Base-by-base conservation (phyloP, 192 early-diverging fungal species). In the Martensiomyces pterosporus region DNA sequence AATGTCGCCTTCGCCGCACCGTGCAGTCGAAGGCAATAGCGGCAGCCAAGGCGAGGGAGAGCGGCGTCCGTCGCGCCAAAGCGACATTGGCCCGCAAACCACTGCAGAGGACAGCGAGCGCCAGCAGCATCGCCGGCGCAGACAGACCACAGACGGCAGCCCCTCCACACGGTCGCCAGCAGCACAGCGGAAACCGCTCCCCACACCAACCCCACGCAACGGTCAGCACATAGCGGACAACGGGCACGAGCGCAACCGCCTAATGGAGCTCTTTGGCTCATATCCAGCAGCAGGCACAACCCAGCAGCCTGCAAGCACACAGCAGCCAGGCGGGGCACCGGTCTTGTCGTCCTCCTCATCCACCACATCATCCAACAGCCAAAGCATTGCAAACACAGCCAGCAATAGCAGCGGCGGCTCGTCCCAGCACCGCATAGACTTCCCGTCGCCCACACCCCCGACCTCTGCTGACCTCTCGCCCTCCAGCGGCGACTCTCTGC, bases 391-490 rank as follows among this genome's bases (percentile, higher is more conserved):
- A n/a, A n/a, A n/a, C n/a, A n/a, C n/a, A n/a, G n/a, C n/a, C n/a
- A n/a, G n/a, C n/a, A n/a, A 16, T 39, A 14, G 24, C 43, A 24
- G 23, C 49, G 10, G 38, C 29, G 13, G 58, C 13, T 46, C 44
- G 16, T 73, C 62, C 22, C 54, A 57, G 44, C 60, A 51, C 36
- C 56, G 51, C 29, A 39, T 55, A 13, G 63, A 66, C 27, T 60
- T 73, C 25, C 38, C 53, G 8, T 66, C 69, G 41, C 69, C 69
- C 42, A 73, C 61, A 24, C 69, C 69, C 34, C 69, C 69, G 10
- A 52, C 69, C 1, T 73, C 69, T 8, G 69, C 62, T 15, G 49
- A 66, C 41, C 39, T 44, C 16, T 72, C 69, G 13, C 41, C 63
- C 10, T 36, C 49, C 8, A 73, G 69, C 41, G 64, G 69, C 39